These are phyloP conservation scores for Prunus padus DNA, from an alignment of 306 rosid genomes.

Conservation along the genomic window DNA sequence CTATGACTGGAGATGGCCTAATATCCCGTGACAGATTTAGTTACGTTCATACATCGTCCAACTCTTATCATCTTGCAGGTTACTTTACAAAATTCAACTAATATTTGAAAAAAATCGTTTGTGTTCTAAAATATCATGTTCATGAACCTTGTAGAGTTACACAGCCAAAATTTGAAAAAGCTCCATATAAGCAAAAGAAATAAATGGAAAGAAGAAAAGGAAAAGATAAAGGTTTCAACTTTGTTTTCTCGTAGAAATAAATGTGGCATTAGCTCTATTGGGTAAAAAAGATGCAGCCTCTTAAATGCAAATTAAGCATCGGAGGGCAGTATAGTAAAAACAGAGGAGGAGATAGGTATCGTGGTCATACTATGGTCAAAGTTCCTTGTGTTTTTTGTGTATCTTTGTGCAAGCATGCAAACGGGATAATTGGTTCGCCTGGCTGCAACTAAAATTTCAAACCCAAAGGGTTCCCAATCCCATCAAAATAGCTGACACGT, in stretches of 20 bases:
- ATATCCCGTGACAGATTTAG: no score
- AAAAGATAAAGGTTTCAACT: not conserved
- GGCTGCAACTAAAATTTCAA: slow-evolving; percentile 41
- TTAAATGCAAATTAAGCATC: not conserved
- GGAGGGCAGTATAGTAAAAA: slow-evolving; percentile 26
- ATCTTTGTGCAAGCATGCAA: slow-evolving; percentile 62
- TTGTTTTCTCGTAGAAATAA: not conserved
- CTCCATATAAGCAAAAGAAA: not conserved
- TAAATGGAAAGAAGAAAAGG: not conserved
- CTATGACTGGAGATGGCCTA: no score
- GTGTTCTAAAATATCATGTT: not conserved
- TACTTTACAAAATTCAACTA: no score
- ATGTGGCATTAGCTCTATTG: not conserved
- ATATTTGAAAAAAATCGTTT: no score
- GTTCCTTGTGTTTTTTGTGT: slow-evolving; percentile 26
- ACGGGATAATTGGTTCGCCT: slow-evolving; percentile 59
- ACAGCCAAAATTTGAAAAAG: not conserved
- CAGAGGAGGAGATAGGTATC: not conserved
- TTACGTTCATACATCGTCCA: no score
- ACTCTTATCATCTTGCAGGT: no score
- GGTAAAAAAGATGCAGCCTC: not conserved
- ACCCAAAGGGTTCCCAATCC: slow-evolving; percentile 11
- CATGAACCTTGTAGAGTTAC: not conserved
- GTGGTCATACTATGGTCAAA: slow-evolving; percentile 58
- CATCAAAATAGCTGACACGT: slow-evolving; percentile 43